Evolutionary conservation across 768 basidiomycete genomes (phyloP).

Genomic region (Lentinula aciculospora): DNA sequence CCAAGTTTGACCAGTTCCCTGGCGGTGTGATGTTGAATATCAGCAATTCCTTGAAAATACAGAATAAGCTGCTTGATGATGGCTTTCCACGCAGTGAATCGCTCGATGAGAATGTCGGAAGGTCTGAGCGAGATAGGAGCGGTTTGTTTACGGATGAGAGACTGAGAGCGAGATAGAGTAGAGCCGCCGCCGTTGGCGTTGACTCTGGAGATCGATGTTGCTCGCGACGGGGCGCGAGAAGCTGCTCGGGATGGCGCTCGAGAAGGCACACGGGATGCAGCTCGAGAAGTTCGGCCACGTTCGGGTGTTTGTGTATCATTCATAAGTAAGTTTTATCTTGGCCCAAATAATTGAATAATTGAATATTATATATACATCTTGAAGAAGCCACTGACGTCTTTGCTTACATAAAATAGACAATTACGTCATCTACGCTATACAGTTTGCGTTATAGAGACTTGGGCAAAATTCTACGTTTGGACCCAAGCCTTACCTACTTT

Average conservation of each 20-base stretch:
- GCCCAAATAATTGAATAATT: too few species aligned
- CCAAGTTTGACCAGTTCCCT: constrained; percentile 90
- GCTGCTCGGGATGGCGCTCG: not conserved
- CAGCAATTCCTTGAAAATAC: constrained; percentile 76
- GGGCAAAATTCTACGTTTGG: too few species aligned
- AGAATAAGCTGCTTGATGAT: constrained; percentile 95
- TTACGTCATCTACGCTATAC: too few species aligned
- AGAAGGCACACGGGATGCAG: not conserved
- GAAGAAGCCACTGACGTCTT: too few species aligned
- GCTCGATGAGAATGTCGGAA: constrained; percentile 94
- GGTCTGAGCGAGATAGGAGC: constrained; percentile 86
- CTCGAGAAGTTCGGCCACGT: not conserved
- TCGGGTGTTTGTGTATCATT: too few species aligned
- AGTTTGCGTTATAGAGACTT: too few species aligned
- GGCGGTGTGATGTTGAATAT: constrained; percentile 94
- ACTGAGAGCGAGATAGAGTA: constrained; percentile 73
- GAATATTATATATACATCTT: too few species aligned
- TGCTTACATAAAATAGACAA: too few species aligned
- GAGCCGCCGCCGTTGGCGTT: constrained; percentile 51
- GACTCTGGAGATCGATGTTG: constrained; percentile 65
- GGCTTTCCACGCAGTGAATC: constrained; percentile 90
- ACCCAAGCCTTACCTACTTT: too few species aligned
- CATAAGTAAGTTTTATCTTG: too few species aligned
- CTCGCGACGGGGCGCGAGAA: constrained; percentile 50
- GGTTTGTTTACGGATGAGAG: constrained; percentile 92